phyloP scores from a whole-genome alignment of 164 flowering plant species.

The Nymphaea colorata region DNA sequence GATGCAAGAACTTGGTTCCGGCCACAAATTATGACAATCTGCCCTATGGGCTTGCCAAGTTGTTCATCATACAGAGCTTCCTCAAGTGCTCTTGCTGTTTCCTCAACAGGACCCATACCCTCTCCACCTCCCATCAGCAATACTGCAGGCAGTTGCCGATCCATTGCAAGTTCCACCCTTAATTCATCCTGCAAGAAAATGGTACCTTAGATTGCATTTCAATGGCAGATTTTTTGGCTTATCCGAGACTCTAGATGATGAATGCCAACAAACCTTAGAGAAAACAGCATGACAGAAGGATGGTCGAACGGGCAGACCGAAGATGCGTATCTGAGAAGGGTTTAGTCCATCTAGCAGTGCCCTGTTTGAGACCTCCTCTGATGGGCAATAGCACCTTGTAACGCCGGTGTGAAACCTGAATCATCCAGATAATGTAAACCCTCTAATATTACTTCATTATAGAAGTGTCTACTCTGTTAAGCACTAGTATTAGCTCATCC shows the following conservation, averaged over 20 bases:
- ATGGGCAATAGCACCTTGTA: slow-evolving; percentile 88
- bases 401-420: slow-evolving; percentile 87
- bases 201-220: background rate
- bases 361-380: slow-evolving; percentile 82
- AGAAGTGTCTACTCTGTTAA: too few relatives aligned
- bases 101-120: slow-evolving; percentile 96
- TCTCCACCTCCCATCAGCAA: slow-evolving; percentile 98
- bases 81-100: slow-evolving; percentile 81
- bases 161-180: slow-evolving; percentile 75
- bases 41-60: slow-evolving; percentile 60
- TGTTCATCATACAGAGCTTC: slow-evolving; percentile 55
- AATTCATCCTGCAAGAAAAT: slow-evolving; percentile 39
- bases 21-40: slow-evolving; percentile 72
- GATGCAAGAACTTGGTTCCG: slow-evolving; percentile 60
- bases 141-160: slow-evolving; percentile 73
- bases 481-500: too few relatives aligned
- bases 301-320: slow-evolving; percentile 85
- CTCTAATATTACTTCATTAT: background rate
- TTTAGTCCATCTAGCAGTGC: slow-evolving; percentile 66
- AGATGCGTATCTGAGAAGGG: slow-evolving; percentile 64
- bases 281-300: slow-evolving; percentile 71
- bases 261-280: slow-evolving; percentile 37
- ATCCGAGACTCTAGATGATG: background rate
- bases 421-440: background rate
- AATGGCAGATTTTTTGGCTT: background rate